A percentile compares a stretch with the other conserved stretches of the same genome.
These are phyloP conservation scores for Fusarium albosuccineum DNA, from an alignment of 2,329 filamentous ascomycete species.

Conservation along the genomic window DNA sequence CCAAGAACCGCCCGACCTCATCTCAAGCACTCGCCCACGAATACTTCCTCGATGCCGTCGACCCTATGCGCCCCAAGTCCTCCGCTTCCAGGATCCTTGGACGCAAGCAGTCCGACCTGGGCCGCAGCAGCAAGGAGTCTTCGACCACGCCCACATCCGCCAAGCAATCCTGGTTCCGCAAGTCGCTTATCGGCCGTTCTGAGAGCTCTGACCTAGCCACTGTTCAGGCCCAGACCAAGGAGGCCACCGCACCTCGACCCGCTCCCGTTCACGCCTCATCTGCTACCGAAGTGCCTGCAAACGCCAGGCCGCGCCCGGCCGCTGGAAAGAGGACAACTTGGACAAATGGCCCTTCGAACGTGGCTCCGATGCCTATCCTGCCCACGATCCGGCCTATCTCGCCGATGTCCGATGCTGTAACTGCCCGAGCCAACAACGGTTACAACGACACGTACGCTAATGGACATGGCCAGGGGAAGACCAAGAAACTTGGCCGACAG, in stretches of 20 bases:
- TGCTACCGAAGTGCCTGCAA: constrained; percentile 55
- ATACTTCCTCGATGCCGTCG: constrained; percentile 92
- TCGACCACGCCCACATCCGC: constrained; percentile 73
- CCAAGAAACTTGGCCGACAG: constrained; percentile 95
- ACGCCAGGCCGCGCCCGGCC: constrained; percentile 55
- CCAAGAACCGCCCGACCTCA: constrained; percentile 90
- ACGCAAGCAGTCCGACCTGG: constrained; percentile 89
- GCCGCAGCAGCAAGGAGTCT: constrained; percentile 74
- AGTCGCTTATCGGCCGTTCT: constrained; percentile 88
- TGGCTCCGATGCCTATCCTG: constrained; percentile 93
- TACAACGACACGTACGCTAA: constrained; percentile 61
- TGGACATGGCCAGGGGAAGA: constrained; percentile 70
- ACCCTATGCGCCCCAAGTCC: constrained; percentile 92
- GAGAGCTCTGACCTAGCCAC: constrained; percentile 74
- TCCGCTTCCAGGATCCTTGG: constrained; percentile 85
- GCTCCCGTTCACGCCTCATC: constrained; percentile 59
- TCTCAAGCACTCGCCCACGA: constrained; percentile 95
- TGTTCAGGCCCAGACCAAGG: constrained; percentile 62
- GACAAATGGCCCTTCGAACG: constrained; percentile 84
- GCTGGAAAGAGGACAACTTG: constrained; percentile 90
- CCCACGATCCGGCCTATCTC: constrained; percentile 96
- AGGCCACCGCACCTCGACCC: constrained; percentile 59
- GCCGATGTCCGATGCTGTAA: constrained; percentile 94
- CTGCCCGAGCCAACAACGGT: constrained; percentile 83
- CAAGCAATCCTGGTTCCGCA: constrained; percentile 97